Percentiles rank a stretch among this genome's conserved stretches.
Evolutionary conservation across 331 rosid species (phyloP).

Genomic region (Phaseolus coccineus): DNA sequence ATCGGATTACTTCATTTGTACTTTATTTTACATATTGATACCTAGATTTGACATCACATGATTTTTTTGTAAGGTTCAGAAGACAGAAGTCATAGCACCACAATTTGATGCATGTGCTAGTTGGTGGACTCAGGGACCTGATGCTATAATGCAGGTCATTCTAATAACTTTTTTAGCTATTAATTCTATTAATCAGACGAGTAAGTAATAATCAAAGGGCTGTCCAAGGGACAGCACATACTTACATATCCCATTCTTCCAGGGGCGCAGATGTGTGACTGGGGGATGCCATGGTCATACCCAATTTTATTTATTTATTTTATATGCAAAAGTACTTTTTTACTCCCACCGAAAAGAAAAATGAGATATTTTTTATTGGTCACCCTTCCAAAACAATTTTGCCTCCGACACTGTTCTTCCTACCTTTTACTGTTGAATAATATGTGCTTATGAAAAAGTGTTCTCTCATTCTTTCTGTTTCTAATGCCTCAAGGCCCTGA

Average conservation of each 20-base stretch:
- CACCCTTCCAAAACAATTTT: too few species aligned
- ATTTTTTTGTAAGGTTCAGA: constrained; percentile 49
- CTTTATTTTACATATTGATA: constrained; percentile 35
- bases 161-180: constrained; percentile 35
- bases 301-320: too few species aligned
- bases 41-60: constrained; percentile 17
- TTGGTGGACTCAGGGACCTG: constrained; percentile 99
- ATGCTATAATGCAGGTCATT: constrained; percentile 88
- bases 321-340: too few species aligned
- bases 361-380: too few species aligned
- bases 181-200: constrained; percentile 29
- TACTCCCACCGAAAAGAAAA: too few species aligned
- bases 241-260: constrained; percentile 31
- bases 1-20: constrained; percentile 18
- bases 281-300: too few species aligned
- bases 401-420: neutral
- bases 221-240: constrained; percentile 4
- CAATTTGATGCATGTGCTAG: constrained; percentile 97
- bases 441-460: constrained; percentile 23
- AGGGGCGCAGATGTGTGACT: too few species aligned
- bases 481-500: neutral
- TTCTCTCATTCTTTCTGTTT: neutral
- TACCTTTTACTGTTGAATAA: constrained; percentile 36
- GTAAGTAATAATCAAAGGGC: constrained; percentile 11
- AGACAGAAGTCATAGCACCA: constrained; percentile 70